Base-by-base conservation (phyloP, 805 yeast genomes). In the Candida sonorensis region DNA sequence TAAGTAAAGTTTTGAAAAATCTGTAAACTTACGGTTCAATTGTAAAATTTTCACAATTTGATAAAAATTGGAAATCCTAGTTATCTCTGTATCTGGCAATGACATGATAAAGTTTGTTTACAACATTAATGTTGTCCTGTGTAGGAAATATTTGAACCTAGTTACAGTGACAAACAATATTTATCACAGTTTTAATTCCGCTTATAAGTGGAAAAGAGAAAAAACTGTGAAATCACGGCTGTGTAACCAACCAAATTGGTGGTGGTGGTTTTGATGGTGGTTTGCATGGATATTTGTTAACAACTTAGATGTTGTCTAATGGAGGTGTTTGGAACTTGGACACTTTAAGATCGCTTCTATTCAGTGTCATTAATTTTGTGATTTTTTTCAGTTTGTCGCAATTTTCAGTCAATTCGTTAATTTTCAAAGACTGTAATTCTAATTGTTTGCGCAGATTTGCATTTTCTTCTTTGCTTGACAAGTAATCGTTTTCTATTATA, bases 271-370 rank as follows among this genome's bases (percentile, higher is more conserved):
- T 18, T 6, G 20, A 18, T 18, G 20, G 20, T 7, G 20, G 20
- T 6, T 7, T 18, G 23, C 7, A 21, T 21, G 12, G 11, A 21
- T 21, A 5, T 23, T 13, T 12, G 9, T 7, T 7, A 10, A n/a
- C 12, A 10, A 10, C 10, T 23, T 4, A 5, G 5, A 9, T 15
- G 12, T 31, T 23, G 9, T n/a, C 32, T 4, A 47, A 35, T 4
- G 54, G 54, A 5, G 54, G 54, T 1, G 54, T 50, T 30, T 45
- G 42, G 33, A 30, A 50, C 30, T 40, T 48, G 11, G 53, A 29
- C 4, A 50, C 35, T 37, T 47, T 46, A 12, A 50, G 17, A 23
- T 41, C 39, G 18, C 38, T 27, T 34, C 52, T 33, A 27, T 50
- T 40, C 7, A 47, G 20, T 7, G 44, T 36, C 17, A 45, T 34